phyloP scores from a whole-genome alignment of 2,329 filamentous ascomycete genomes.

The Didymella keratinophila region DNA sequence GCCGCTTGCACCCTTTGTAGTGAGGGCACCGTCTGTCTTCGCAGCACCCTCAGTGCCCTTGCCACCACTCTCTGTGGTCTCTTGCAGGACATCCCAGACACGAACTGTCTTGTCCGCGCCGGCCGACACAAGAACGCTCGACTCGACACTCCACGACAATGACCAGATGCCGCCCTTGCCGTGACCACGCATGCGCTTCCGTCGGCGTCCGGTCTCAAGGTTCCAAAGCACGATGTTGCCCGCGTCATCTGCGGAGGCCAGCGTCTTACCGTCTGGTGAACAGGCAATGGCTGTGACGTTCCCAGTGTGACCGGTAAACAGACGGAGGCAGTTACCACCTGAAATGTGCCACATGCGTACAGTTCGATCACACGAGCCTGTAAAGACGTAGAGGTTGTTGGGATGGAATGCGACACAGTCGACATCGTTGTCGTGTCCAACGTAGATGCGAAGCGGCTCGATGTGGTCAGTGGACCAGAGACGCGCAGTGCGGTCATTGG shows the following conservation, averaged over 20 bases:
- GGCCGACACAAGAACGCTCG: constrained; percentile 85
- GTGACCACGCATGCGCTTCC: constrained; percentile 94
- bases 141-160: constrained; percentile 91
- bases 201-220: constrained; percentile 80
- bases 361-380: constrained; percentile 89
- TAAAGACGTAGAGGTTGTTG: constrained; percentile 93
- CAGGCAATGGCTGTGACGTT: constrained; percentile 86
- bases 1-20: constrained; percentile 59
- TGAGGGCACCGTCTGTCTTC: constrained; percentile 62
- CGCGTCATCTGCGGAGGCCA: constrained; percentile 88
- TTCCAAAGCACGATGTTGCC: constrained; percentile 97
- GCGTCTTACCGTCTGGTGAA: constrained; percentile 83
- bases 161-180: constrained; percentile 94
- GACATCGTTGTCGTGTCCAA: constrained; percentile 93
- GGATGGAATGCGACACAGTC: constrained; percentile 93
- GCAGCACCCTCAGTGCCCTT: constrained; percentile 60
- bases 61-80: constrained; percentile 60
- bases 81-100: constrained; percentile 88
- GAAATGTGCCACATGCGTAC: constrained; percentile 97
- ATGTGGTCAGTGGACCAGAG: constrained; percentile 95
- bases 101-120: constrained; percentile 93
- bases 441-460: constrained; percentile 84
- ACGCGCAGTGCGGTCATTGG: constrained; percentile 88
- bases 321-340: constrained; percentile 84
- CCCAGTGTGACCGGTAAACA: constrained; percentile 91